Evolutionary conservation across 1,284 basidiomycete genomes (phyloP).

Genomic region (Pseudozyma thailandica): DNA sequence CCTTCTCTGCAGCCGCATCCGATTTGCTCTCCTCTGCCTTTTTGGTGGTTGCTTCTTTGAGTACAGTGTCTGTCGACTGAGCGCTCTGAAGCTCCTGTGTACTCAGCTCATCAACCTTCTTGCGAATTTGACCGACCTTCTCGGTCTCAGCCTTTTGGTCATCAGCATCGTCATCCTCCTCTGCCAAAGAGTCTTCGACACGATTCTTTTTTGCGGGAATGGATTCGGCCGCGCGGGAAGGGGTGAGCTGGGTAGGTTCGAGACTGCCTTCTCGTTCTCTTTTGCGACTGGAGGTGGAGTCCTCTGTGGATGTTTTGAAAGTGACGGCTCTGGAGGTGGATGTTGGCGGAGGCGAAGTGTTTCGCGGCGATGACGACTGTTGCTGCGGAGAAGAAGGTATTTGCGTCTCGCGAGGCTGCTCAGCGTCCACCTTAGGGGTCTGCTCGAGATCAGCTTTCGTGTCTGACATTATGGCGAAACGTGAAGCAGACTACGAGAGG

Average conservation of each 20-base stretch:
- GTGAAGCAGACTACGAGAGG: too few relatives aligned
- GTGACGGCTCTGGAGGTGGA: constrained; percentile 17
- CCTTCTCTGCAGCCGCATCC: neutral
- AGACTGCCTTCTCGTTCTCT: constrained; percentile 58
- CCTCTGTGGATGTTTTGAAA: constrained; percentile 22
- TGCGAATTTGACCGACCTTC: constrained; percentile 59
- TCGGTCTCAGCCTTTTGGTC: constrained; percentile 38
- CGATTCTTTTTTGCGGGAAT: constrained; percentile 62
- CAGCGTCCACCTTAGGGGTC: constrained; percentile 2
- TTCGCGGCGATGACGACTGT: constrained; percentile 13
- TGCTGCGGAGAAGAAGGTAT: constrained; percentile 14
- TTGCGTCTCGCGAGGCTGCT: constrained; percentile 15
- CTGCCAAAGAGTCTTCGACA: constrained; percentile 34
- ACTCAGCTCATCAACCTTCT: constrained; percentile 56
- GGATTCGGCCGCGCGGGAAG: constrained; percentile 28
- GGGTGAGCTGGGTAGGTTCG: constrained; percentile 44
- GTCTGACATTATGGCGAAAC: constrained; percentile 22
- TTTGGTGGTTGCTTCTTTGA: neutral
- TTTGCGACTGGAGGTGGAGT: constrained; percentile 46
- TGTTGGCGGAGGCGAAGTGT: constrained; percentile 6
- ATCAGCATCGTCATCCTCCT: constrained; percentile 38
- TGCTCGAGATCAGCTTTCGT: constrained; percentile 10
- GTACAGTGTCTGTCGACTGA: neutral
- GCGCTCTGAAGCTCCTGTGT: constrained; percentile 38
- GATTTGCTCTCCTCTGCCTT: neutral